A percentile compares a stretch with the other conserved stretches of the same genome.
Conservation (phyloP, 2,329 filamentous ascomycete species). For the Pochonia chlamydosporia region DNA sequence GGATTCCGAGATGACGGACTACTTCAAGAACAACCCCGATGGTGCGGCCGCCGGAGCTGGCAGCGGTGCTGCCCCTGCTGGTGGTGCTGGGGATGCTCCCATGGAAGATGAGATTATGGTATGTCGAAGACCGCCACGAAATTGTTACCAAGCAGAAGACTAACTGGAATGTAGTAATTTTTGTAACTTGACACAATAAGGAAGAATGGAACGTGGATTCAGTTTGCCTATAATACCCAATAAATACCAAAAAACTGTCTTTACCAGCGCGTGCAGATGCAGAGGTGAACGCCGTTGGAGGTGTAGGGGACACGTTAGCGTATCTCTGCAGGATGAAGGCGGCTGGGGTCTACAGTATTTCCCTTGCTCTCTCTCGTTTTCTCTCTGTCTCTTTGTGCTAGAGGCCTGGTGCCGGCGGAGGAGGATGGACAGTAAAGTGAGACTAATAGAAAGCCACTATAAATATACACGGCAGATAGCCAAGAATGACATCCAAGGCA, state of each 20-base stretch:
- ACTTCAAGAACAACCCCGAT: constrained; percentile 58
- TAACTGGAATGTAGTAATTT: neutral
- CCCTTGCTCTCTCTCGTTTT: neutral
- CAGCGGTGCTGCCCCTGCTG: constrained; percentile 37
- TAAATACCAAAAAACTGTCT: constrained; percentile 3
- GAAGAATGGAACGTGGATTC: neutral
- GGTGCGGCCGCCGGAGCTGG: constrained; percentile 42
- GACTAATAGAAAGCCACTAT: neutral
- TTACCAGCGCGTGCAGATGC: neutral
- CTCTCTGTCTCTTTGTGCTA: no score
- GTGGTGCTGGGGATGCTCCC: constrained; percentile 47
- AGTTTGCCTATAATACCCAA: constrained; percentile 5
- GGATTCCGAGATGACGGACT: constrained; percentile 96
- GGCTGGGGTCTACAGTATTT: neutral
- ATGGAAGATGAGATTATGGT: constrained; percentile 62
- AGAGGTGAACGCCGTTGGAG: neutral
- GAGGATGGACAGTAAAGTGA: neutral
- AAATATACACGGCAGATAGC: neutral
- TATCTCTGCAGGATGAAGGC: neutral
- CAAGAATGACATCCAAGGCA: neutral
- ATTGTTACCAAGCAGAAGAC: neutral
- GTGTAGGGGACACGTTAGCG: neutral
- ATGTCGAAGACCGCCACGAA: constrained; percentile 12
- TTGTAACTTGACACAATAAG: neutral
- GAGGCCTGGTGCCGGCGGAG: neutral